Conservation (phyloP, 2,329 filamentous ascomycete species). For the Colletotrichum eremochloae region DNA sequence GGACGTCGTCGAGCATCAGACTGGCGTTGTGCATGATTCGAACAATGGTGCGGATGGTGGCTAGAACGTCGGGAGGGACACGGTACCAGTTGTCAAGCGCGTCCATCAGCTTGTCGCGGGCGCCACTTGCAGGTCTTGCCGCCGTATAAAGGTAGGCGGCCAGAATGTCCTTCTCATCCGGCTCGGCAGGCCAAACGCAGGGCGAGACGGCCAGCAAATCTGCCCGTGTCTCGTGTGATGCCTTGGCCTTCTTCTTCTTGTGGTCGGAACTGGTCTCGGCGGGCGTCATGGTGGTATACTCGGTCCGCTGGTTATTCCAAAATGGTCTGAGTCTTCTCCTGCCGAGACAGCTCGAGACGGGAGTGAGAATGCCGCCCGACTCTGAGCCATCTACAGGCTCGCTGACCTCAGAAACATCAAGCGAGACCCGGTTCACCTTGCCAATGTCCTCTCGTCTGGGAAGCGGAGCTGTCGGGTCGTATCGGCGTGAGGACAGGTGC, state of each 20-base stretch:
- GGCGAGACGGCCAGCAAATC: slow-evolving; percentile 24
- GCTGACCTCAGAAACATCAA: slow-evolving; percentile 16
- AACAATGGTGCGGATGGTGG: slow-evolving; percentile 13
- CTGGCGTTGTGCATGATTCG: slow-evolving; percentile 27
- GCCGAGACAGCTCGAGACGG: slow-evolving; percentile 12
- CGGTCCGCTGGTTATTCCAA: slow-evolving; percentile 21
- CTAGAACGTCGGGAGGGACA: slow-evolving; percentile 6
- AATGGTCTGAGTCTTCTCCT: slow-evolving; percentile 6
- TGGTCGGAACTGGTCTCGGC: slow-evolving; percentile 8
- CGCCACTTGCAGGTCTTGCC: slow-evolving; percentile 19
- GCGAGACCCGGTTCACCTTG: slow-evolving; percentile 4
- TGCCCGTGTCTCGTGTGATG: slow-evolving; percentile 6
- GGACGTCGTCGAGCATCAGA: slow-evolving; percentile 52
- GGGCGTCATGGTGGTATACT: slow-evolving; percentile 27
- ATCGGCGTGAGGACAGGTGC: slow-evolving; percentile 24
- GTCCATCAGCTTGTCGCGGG: slow-evolving; percentile 27
- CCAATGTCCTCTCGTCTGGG: slow-evolving; percentile 23
- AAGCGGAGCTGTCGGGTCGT: slow-evolving; percentile 17
- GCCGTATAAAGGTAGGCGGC: slow-evolving; percentile 27
- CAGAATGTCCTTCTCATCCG: slow-evolving; percentile 29
- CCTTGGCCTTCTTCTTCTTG: slow-evolving; percentile 10
- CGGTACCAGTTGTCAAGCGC: slow-evolving; percentile 25
- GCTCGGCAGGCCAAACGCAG: slow-evolving; percentile 24
- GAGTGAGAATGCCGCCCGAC: slow-evolving; percentile 16
- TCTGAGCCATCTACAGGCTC: slow-evolving; percentile 10